These are phyloP conservation scores for Hondaea fermentalgiana DNA, from an alignment of 108 stramenopile species.

Conservation along the genomic window DNA sequence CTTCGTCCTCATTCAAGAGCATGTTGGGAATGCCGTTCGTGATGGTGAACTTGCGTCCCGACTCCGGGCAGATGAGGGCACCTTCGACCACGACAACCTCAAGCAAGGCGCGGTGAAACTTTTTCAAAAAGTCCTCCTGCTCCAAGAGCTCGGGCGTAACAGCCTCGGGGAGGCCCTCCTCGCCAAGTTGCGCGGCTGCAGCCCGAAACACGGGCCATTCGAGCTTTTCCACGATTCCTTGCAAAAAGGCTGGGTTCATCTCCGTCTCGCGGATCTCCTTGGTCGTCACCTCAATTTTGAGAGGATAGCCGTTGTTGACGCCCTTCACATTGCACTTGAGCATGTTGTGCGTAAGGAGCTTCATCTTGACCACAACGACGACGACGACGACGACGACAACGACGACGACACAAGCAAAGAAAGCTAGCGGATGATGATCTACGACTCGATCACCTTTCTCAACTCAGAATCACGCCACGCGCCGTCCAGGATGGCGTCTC, in stretches of 20 bases:
- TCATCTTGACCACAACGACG: background rate
- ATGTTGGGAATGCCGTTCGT: constrained; percentile 89
- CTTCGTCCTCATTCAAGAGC: constrained; percentile 94
- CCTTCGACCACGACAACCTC: constrained; percentile 81
- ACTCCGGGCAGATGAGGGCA: constrained; percentile 74
- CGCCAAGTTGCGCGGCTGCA: constrained; percentile 17
- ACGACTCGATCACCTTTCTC: background rate
- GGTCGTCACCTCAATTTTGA: background rate
- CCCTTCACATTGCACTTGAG: constrained; percentile 23
- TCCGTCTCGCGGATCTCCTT: background rate
- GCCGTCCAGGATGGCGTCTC: background rate
- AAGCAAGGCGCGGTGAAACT: constrained; percentile 26
- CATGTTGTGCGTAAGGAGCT: constrained; percentile 28
- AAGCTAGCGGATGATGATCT: background rate
- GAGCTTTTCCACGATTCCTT: background rate
- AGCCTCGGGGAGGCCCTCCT: constrained; percentile 18
- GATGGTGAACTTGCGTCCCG: constrained; percentile 76
- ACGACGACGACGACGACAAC: no score
- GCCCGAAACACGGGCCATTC: constrained; percentile 8
- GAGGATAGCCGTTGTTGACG: background rate
- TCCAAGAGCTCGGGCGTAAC: background rate
- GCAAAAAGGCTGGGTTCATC: background rate
- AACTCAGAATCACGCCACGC: background rate
- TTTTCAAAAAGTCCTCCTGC: constrained; percentile 24
- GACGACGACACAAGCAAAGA: background rate